phyloP scores from a whole-genome alignment of 768 basidiomycete species.

The Lactifluus pinguis region DNA sequence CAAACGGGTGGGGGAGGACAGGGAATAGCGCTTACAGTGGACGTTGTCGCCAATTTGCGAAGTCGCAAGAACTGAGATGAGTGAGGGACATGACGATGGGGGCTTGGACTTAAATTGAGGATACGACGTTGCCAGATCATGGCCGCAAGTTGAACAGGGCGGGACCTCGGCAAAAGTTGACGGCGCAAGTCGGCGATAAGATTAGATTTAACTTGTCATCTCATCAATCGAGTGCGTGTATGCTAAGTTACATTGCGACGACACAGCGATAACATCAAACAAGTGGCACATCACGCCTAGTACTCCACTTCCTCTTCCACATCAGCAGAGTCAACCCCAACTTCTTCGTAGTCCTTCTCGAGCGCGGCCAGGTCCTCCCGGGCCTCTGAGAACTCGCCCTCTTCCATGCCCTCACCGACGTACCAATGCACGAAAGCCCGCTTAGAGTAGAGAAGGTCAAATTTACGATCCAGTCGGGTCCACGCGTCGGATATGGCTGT shows the following conservation, averaged over 20 bases:
- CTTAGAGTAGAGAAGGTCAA: slow-evolving; percentile 68
- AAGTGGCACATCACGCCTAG: slow-evolving; percentile 21
- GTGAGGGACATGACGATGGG: background rate
- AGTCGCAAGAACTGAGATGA: background rate
- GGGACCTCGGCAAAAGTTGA: too few relatives aligned
- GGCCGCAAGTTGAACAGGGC: too few relatives aligned
- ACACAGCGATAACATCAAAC: too few relatives aligned
- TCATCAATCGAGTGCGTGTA: background rate
- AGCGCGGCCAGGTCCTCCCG: slow-evolving; percentile 97
- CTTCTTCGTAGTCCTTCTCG: slow-evolving; percentile 94
- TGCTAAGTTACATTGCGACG: too few relatives aligned
- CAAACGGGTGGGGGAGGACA: too few relatives aligned
- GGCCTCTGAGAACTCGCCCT: slow-evolving; percentile 98
- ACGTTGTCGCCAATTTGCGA: background rate
- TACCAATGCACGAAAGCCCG: slow-evolving; percentile 51
- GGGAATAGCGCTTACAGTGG: background rate
- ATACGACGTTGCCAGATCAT: background rate
- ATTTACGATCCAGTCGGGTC: slow-evolving; percentile 72
- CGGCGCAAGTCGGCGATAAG: too few relatives aligned
- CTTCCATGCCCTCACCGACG: slow-evolving; percentile 74
- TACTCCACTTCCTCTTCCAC: slow-evolving; percentile 44
- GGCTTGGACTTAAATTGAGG: background rate
- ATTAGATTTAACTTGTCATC: too few relatives aligned
- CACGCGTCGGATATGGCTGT: slow-evolving; percentile 68
- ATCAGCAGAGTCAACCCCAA: slow-evolving; percentile 44